These are phyloP conservation scores for Agrocybe pediades DNA, from an alignment of 768 basidiomycete species.

Conservation along the genomic window DNA sequence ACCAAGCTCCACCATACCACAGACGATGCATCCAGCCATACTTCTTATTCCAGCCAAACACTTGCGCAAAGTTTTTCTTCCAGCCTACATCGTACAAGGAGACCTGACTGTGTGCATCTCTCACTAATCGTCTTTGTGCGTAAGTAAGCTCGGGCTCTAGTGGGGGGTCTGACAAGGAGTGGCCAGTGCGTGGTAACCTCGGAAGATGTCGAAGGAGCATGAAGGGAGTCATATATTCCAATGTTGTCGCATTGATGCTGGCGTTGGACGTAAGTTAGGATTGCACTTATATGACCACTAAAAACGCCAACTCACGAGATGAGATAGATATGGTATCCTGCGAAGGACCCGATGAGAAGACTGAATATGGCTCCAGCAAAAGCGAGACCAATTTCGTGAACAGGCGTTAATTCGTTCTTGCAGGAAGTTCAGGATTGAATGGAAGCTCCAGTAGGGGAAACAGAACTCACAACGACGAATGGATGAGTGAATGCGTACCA, in stretches of 20 bases:
- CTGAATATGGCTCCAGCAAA: conserved; percentile 59
- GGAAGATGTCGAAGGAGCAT: conserved; percentile 72
- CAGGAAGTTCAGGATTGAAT: background rate
- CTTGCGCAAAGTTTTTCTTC: conserved; percentile 68
- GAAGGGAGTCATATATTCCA: conserved; percentile 78
- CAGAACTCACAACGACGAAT: conserved; percentile 52
- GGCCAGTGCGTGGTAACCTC: conserved; percentile 51
- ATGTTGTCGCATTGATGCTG: conserved; percentile 86
- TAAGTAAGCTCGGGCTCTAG: conserved; percentile 71
- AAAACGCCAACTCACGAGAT: conserved; percentile 51
- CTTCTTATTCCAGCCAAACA: conserved; percentile 58
- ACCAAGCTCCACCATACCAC: conserved; percentile 67
- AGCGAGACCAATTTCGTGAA: conserved; percentile 72
- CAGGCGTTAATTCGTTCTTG: conserved; percentile 64
- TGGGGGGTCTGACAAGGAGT: conserved; percentile 66
- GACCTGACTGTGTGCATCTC: conserved; percentile 60
- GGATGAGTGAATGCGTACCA: conserved; percentile 70
- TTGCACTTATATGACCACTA: background rate
- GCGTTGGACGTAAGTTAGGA: background rate
- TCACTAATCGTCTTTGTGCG: conserved; percentile 64
- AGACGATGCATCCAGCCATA: conserved; percentile 56
- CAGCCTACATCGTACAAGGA: conserved; percentile 76
- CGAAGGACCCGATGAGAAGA: conserved; percentile 75
- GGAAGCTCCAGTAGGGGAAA: background rate
- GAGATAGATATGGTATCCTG: conserved; percentile 75